Evolutionary conservation across 768 basidiomycete genomes (phyloP).

Genomic region (Trametes sanguinea): DNA sequence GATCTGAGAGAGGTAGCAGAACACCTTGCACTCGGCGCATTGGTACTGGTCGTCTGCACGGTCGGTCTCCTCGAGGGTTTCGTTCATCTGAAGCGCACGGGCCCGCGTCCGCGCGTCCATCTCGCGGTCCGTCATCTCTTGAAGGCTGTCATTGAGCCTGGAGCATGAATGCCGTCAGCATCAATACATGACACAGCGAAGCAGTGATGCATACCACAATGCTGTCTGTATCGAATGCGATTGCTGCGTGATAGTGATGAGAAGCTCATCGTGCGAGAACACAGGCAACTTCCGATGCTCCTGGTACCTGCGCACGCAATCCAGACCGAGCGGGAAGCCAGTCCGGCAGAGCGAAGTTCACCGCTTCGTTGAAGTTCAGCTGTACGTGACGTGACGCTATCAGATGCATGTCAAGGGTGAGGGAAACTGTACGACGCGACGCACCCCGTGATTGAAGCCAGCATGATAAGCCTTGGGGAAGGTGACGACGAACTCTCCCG

Average conservation of each 20-base stretch:
- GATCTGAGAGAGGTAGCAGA: constrained; percentile 94
- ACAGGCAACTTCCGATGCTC: constrained; percentile 92
- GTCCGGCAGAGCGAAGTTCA: constrained; percentile 96
- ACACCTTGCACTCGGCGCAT: constrained; percentile 89
- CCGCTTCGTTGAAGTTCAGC: constrained; percentile 99
- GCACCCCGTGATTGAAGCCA: constrained; percentile 96
- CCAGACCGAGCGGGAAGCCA: constrained; percentile 90
- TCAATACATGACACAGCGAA: background rate
- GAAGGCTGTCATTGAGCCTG: constrained; percentile 83
- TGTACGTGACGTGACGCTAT: constrained; percentile 34
- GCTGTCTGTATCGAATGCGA: constrained; percentile 91
- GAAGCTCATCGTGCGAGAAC: constrained; percentile 96
- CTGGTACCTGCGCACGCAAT: constrained; percentile 88
- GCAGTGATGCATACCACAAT: constrained; percentile 60
- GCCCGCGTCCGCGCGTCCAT: constrained; percentile 64
- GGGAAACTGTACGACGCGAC: constrained; percentile 33
- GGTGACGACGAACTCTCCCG: constrained; percentile 97
- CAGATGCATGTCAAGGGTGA: constrained; percentile 11
- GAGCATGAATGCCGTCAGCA: constrained; percentile 21
- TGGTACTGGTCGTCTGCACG: constrained; percentile 94
- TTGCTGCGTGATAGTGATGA: constrained; percentile 97
- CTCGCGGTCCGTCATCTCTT: constrained; percentile 90
- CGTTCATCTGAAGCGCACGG: constrained; percentile 59
- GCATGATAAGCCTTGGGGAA: constrained; percentile 98
- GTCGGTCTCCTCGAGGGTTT: constrained; percentile 77